Percentiles rank a stretch among this genome's conserved stretches.
Conservation (phyloP, 371 early-diverging fungal genomes). For the Rhizomucor pusillus region DNA sequence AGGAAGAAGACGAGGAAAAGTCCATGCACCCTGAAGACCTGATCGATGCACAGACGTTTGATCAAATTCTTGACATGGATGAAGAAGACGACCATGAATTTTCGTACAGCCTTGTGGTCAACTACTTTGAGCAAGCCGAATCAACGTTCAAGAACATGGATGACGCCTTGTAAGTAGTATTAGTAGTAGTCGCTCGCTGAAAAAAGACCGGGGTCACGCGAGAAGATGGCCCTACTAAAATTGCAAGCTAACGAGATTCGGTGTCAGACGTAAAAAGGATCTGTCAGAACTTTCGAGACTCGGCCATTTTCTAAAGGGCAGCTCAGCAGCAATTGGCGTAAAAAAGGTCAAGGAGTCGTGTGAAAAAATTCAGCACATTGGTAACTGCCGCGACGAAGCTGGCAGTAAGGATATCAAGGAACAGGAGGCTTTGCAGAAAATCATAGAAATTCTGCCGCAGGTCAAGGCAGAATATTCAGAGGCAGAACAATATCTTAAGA, state of each 20-base stretch:
- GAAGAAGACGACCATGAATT: constrained; percentile 79
- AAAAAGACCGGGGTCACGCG: too few relatives aligned
- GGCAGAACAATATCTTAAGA: constrained; percentile 71
- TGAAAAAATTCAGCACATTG: constrained; percentile 85
- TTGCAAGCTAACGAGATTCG: too few relatives aligned
- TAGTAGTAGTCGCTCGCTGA: too few relatives aligned
- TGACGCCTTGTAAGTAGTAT: constrained; percentile 67
- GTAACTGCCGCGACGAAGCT: constrained; percentile 70
- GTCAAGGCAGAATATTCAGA: constrained; percentile 75
- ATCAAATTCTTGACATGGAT: constrained; percentile 81
- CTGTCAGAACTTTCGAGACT: constrained; percentile 69
- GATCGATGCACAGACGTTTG: constrained; percentile 72
- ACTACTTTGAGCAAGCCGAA: constrained; percentile 79
- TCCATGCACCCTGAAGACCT: constrained; percentile 48
- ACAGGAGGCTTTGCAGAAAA: constrained; percentile 62
- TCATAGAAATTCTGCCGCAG: constrained; percentile 55
- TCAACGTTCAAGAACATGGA: constrained; percentile 68
- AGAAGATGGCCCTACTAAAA: too few relatives aligned
- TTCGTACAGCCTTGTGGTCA: constrained; percentile 64
- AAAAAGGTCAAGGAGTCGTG: constrained; percentile 79
- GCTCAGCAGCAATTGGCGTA: constrained; percentile 87
- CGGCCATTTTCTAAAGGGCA: constrained; percentile 92
- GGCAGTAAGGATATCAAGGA: constrained; percentile 51
- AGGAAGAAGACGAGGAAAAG: constrained; percentile 11
- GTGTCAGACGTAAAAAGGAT: constrained; percentile 63